Percentiles rank a stretch among this genome's conserved stretches.
These are phyloP conservation scores for Penicillium expansum DNA, from an alignment of 2,329 filamentous ascomycete species.

Conservation along the genomic window DNA sequence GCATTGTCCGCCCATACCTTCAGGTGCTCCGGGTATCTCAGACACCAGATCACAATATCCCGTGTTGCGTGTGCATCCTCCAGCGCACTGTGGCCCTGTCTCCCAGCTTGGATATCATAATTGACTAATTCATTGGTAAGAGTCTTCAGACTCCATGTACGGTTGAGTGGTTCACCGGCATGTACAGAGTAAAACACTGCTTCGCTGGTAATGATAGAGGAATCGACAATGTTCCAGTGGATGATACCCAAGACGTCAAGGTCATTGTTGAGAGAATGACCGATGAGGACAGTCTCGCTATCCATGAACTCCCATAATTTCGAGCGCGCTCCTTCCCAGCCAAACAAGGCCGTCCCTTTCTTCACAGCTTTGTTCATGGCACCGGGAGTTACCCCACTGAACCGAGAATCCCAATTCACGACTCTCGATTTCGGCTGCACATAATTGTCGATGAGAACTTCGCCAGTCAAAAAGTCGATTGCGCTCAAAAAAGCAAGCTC, in stretches of 20 bases:
- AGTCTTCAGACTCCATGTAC: conserved; percentile 38
- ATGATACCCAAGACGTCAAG: conserved; percentile 45
- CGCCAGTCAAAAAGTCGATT: conserved; percentile 49
- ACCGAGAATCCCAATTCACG: conserved; percentile 39
- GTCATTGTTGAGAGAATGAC: conserved; percentile 49
- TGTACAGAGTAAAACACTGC: conserved; percentile 20
- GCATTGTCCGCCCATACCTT: conserved; percentile 31
- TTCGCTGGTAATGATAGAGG: conserved; percentile 42
- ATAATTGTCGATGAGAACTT: conserved; percentile 46
- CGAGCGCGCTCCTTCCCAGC: conserved; percentile 46
- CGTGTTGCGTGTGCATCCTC: conserved; percentile 52
- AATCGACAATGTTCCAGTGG: conserved; percentile 48
- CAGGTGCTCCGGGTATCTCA: conserved; percentile 41
- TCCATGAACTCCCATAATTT: conserved; percentile 46
- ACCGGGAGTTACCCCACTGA: conserved; percentile 40
- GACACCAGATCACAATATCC: conserved; percentile 49
- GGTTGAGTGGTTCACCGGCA: conserved; percentile 4
- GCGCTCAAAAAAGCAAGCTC: conserved; percentile 42
- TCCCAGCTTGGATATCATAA: conserved; percentile 35
- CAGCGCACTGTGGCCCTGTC: conserved; percentile 47
- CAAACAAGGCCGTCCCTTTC: conserved; percentile 34
- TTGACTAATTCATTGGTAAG: conserved; percentile 38
- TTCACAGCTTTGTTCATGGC: conserved; percentile 34
- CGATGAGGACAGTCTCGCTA: conserved; percentile 47
- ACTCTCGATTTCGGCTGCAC: conserved; percentile 39